phyloP scores from a whole-genome alignment of 2,329 filamentous ascomycete species.

The Xenoacremonium recifei region DNA sequence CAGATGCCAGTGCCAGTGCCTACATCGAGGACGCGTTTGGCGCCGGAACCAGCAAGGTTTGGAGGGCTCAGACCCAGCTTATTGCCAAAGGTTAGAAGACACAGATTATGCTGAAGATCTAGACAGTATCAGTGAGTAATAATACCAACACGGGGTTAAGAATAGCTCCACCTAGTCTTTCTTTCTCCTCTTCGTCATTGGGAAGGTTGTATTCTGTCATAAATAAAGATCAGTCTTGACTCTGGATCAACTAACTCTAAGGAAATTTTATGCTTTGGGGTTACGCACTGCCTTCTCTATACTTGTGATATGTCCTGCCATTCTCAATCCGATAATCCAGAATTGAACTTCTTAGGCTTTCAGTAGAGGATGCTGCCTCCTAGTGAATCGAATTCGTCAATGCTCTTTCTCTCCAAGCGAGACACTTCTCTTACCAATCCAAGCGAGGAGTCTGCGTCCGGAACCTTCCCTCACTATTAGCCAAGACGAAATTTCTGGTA shows the following conservation, averaged over 20 bases:
- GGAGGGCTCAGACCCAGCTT: background rate
- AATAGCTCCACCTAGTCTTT: background rate
- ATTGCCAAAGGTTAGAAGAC: background rate
- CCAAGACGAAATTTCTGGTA: background rate
- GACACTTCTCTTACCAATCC: background rate
- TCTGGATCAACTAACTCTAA: background rate
- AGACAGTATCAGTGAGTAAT: background rate
- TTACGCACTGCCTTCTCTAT: background rate
- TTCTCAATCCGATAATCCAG: background rate
- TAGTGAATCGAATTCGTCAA: too few relatives aligned
- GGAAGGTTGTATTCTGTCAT: background rate
- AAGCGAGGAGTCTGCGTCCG: background rate
- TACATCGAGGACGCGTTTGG: background rate
- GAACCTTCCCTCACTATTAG: background rate
- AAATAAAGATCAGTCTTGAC: background rate
- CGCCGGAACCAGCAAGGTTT: background rate
- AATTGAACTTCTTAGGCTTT: background rate
- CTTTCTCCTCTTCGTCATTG: background rate
- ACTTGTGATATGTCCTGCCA: background rate
- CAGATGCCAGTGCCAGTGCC: slow-evolving; percentile 1
- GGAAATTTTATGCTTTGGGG: background rate
- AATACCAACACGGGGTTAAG: background rate
- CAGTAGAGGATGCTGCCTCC: background rate
- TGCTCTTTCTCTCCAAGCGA: too few relatives aligned
- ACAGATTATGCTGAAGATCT: background rate